These are phyloP conservation scores for Rusavskia elegans DNA, from an alignment of 495 filamentous ascomycete species.

Conservation along the genomic window DNA sequence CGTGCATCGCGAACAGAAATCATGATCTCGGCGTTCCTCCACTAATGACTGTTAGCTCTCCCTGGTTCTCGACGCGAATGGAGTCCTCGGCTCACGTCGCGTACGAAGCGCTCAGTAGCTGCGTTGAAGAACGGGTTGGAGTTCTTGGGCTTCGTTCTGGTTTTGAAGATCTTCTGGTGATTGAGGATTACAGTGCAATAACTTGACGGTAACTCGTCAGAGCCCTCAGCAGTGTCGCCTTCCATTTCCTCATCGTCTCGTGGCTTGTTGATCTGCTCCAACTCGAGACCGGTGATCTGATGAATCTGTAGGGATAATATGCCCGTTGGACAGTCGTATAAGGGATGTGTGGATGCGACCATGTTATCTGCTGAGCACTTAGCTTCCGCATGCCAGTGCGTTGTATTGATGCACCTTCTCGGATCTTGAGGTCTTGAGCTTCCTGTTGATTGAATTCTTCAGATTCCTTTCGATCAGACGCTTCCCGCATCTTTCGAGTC, in stretches of 20 bases:
- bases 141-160: slow-evolving; percentile 61
- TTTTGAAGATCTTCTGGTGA: slow-evolving; percentile 52
- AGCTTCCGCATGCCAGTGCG: neutral
- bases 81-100: slow-evolving; percentile 23
- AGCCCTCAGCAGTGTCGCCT: slow-evolving; percentile 42
- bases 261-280: slow-evolving; percentile 34
- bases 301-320: slow-evolving; percentile 56
- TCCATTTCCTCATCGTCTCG: slow-evolving; percentile 24
- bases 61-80: neutral
- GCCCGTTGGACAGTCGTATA: slow-evolving; percentile 38
- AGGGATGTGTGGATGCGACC: slow-evolving; percentile 43
- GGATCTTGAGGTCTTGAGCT: slow-evolving; percentile 39
- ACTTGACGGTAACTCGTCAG: slow-evolving; percentile 43
- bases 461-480: slow-evolving; percentile 11
- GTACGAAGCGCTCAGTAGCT: slow-evolving; percentile 52
- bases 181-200: slow-evolving; percentile 60
- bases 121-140: slow-evolving; percentile 67
- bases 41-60: slow-evolving; percentile 10
- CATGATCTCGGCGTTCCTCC: slow-evolving; percentile 45
- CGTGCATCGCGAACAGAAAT: slow-evolving; percentile 47
- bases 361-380: slow-evolving; percentile 21
- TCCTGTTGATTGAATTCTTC: slow-evolving; percentile 31
- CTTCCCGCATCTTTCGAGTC: slow-evolving; percentile 45
- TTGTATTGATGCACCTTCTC: slow-evolving; percentile 13
- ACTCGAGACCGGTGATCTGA: slow-evolving; percentile 52